These are phyloP conservation scores for Gossypium stocksii DNA, from an alignment of 345 rosid species.

Conservation along the genomic window DNA sequence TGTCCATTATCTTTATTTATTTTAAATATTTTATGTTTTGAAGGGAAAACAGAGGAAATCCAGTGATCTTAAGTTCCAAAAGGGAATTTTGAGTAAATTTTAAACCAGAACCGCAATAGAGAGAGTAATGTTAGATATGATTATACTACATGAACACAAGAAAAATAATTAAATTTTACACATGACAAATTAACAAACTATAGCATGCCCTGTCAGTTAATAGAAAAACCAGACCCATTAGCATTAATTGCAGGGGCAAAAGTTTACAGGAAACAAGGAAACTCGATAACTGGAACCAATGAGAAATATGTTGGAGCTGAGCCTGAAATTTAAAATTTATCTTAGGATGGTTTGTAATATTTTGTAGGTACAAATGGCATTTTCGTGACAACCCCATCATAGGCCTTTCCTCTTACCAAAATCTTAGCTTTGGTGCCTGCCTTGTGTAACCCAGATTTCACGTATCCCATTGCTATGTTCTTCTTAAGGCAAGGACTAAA, in stretches of 20 bases:
- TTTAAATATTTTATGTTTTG: not conserved
- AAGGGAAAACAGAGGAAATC: not conserved
- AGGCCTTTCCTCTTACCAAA: conserved; percentile 74
- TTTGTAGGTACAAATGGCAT: conserved; percentile 82
- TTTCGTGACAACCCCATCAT: conserved; percentile 76
- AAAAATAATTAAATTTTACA: too few relatives aligned
- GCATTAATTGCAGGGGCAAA: not conserved
- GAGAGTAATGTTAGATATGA: too few relatives aligned
- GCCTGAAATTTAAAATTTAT: conserved; percentile 13
- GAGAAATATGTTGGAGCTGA: conserved; percentile 13
- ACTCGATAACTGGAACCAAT: not conserved
- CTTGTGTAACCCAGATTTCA: conserved; percentile 89
- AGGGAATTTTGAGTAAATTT: not conserved
- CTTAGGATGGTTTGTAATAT: conserved; percentile 75
- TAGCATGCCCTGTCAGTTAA: not conserved
- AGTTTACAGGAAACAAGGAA: not conserved
- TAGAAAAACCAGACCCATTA: not conserved
- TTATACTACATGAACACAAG: too few relatives aligned
- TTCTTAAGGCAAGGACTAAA: conserved; percentile 96
- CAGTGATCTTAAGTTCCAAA: not conserved
- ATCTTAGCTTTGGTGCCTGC: conserved; percentile 74
- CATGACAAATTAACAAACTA: not conserved
- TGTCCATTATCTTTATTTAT: not conserved
- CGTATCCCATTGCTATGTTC: conserved; percentile 97
- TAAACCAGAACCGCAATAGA: not conserved